A percentile compares a stretch with the other conserved stretches of the same genome.
phyloP scores from a whole-genome alignment of 768 basidiomycete genomes.

The Auriscalpium orientale region DNA sequence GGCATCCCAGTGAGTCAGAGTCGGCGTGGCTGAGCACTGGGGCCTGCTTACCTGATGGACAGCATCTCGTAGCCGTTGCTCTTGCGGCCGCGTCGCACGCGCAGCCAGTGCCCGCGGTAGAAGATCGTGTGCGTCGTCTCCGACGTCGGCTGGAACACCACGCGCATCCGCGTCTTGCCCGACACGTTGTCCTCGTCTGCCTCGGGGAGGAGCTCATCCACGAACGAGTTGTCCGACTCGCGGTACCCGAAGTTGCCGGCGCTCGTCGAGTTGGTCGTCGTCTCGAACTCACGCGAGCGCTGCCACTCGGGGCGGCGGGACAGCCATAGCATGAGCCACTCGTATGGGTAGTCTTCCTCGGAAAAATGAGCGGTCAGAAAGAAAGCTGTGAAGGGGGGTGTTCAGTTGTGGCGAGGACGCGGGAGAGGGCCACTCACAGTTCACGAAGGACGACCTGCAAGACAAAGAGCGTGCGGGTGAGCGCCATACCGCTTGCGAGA shows the following conservation, averaged over 20 bases:
- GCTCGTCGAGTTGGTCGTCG: conserved; percentile 67
- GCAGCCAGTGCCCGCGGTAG: conserved; percentile 78
- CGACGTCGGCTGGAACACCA: conserved; percentile 82
- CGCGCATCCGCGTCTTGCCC: conserved; percentile 67
- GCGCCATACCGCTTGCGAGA: too few species aligned
- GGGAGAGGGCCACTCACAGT: conserved; percentile 47
- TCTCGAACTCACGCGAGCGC: conserved; percentile 83
- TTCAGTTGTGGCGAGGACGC: conserved; percentile 1
- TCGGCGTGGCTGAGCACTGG: not conserved
- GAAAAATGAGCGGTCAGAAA: conserved; percentile 88
- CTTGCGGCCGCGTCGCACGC: conserved; percentile 65
- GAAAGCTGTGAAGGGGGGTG: conserved; percentile 21
- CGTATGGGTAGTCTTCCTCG: conserved; percentile 85
- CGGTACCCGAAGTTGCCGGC: conserved; percentile 44
- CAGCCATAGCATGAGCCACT: conserved; percentile 90
- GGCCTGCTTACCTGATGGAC: conserved; percentile 56
- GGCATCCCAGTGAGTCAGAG: conserved; percentile 2
- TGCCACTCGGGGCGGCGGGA: conserved; percentile 85
- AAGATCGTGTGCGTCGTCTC: conserved; percentile 88
- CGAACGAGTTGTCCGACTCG: conserved; percentile 47
- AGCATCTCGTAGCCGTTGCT: conserved; percentile 66
- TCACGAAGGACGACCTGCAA: conserved; percentile 74
- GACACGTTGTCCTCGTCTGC: conserved; percentile 43
- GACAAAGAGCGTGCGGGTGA: conserved; percentile 1
- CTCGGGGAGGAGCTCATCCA: conserved; percentile 41